Conservation (phyloP, 2,329 filamentous ascomycete species). For the Plenodomus biglobosus region DNA sequence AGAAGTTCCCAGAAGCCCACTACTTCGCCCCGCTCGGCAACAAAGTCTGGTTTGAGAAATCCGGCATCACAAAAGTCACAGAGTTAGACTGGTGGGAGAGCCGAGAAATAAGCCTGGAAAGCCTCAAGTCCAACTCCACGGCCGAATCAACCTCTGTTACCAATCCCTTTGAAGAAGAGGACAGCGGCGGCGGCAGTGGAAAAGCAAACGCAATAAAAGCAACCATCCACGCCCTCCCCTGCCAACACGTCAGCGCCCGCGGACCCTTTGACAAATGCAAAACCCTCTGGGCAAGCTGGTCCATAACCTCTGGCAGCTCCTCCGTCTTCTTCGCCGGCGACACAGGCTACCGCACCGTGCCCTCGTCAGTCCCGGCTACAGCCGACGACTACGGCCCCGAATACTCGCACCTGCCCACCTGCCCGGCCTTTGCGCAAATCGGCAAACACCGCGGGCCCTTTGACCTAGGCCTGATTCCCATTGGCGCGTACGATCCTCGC, state of each 20-base stretch:
- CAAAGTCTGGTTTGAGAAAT: constrained; percentile 74
- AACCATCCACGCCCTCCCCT: constrained; percentile 75
- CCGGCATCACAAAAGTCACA: constrained; percentile 73
- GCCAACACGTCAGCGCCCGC: constrained; percentile 77
- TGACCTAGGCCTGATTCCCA: constrained; percentile 88
- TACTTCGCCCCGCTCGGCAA: constrained; percentile 88
- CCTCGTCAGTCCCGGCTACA: constrained; percentile 57
- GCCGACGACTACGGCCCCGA: constrained; percentile 72
- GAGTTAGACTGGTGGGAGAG: constrained; percentile 97
- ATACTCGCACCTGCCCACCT: constrained; percentile 65
- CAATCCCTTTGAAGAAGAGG: constrained; percentile 7
- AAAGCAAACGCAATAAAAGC: constrained; percentile 58
- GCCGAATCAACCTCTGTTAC: constrained; percentile 5
- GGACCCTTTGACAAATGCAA: constrained; percentile 67
- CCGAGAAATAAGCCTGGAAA: constrained; percentile 67
- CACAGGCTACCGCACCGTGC: constrained; percentile 84
- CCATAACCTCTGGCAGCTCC: constrained; percentile 68
- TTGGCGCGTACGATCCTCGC: constrained; percentile 81
- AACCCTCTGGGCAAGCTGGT: constrained; percentile 90
- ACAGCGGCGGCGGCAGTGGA: no score
- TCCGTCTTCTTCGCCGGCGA: constrained; percentile 87
- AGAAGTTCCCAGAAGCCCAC: constrained; percentile 73
- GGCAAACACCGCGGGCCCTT: constrained; percentile 80
- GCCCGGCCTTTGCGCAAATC: constrained; percentile 84
- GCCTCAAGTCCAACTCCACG: constrained; percentile 2